These are phyloP conservation scores for Aegilops bicornis DNA, from an alignment of 176 grass and related monocot genomes.

Conservation along the genomic window DNA sequence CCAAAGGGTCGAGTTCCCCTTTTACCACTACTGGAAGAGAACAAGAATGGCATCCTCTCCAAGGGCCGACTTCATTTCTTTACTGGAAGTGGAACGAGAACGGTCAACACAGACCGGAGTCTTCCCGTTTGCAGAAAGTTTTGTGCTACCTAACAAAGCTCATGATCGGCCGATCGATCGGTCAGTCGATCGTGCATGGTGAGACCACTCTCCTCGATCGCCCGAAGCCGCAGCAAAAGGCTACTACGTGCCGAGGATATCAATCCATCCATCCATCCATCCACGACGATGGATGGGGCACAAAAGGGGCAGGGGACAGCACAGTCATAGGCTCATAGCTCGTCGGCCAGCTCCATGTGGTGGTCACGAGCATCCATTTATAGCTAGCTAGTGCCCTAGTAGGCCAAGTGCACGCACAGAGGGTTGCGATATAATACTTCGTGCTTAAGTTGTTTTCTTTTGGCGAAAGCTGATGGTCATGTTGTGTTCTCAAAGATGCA, in stretches of 20 bases:
- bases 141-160: constrained; percentile 40
- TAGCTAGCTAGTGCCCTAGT: not conserved
- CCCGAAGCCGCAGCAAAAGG: constrained; percentile 13
- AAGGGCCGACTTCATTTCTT: too few species aligned
- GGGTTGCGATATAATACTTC: constrained; percentile 14
- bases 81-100: not conserved
- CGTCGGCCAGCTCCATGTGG: constrained; percentile 27
- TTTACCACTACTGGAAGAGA: too few species aligned
- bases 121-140: constrained; percentile 23
- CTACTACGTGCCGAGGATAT: constrained; percentile 33
- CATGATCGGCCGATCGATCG: not conserved
- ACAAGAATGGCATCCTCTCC: too few species aligned
- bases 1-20: too few species aligned
- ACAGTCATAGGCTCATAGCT: constrained; percentile 11
- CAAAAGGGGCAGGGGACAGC: constrained; percentile 34
- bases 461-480: not conserved
- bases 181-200: not conserved
- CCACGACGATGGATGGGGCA: not conserved
- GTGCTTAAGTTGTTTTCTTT: constrained; percentile 10
- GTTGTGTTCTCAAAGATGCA: not conserved
- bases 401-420: constrained; percentile 6
- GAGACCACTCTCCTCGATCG: constrained; percentile 22
- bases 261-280: not conserved
- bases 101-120: not conserved
- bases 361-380: constrained; percentile 33